Evolutionary conservation across 768 basidiomycete genomes (phyloP).

Genomic region (Podaxis rugospora): DNA sequence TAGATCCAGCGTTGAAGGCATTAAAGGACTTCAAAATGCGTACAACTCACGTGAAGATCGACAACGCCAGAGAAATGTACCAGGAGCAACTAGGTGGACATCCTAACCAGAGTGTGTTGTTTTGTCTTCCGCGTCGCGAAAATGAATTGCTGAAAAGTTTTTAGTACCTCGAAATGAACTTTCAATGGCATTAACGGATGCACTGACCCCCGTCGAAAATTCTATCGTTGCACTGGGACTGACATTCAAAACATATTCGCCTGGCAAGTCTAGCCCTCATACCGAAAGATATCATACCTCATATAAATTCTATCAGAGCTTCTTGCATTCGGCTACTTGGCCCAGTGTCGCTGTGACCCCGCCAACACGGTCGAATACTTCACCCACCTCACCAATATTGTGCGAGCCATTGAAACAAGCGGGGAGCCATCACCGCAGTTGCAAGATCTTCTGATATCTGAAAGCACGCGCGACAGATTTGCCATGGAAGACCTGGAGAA

Average conservation of each 20-base stretch:
- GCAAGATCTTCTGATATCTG: slow-evolving; percentile 54
- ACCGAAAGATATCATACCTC: not conserved
- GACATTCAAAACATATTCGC: slow-evolving; percentile 60
- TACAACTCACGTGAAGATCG: slow-evolving; percentile 45
- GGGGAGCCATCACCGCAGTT: slow-evolving; percentile 44
- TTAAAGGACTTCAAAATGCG: slow-evolving; percentile 40
- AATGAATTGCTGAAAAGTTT: slow-evolving; percentile 6
- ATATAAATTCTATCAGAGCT: slow-evolving; percentile 42
- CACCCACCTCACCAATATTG: slow-evolving; percentile 48
- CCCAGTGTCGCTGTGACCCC: slow-evolving; percentile 81
- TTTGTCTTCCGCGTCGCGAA: not conserved
- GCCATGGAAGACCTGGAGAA: slow-evolving; percentile 47
- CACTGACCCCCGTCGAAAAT: slow-evolving; percentile 33
- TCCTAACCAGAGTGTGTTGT: slow-evolving; percentile 63
- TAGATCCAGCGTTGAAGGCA: slow-evolving; percentile 43
- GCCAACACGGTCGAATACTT: slow-evolving; percentile 60
- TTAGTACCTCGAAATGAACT: slow-evolving; percentile 54
- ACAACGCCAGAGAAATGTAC: slow-evolving; percentile 65
- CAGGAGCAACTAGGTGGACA: slow-evolving; percentile 73
- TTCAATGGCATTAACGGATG: slow-evolving; percentile 32
- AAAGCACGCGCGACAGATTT: slow-evolving; percentile 63
- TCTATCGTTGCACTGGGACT: slow-evolving; percentile 54
- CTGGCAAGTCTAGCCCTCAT: slow-evolving; percentile 40
- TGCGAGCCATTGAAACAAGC: slow-evolving; percentile 43
- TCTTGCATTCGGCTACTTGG: slow-evolving; percentile 73